Percentiles rank a stretch among this genome's conserved stretches.
Conservation (phyloP, 2,329 filamentous ascomycete genomes). For the Ophiostoma populinum region DNA sequence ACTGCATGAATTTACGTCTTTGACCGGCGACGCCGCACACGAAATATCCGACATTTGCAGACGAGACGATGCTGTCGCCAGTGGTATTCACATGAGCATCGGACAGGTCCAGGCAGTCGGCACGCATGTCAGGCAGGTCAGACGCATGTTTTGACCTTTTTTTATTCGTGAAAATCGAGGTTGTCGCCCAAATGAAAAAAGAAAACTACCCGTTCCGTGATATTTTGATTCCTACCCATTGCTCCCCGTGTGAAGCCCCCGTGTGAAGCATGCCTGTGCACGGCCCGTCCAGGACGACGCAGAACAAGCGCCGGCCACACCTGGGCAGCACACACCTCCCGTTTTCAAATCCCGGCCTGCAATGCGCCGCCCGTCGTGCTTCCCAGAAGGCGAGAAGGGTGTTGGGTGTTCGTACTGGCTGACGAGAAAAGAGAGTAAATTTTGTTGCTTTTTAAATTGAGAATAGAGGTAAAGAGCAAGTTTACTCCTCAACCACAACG, state of each 20-base stretch:
- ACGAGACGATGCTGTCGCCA: no score
- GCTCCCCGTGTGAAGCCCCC: no score
- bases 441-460: background rate
- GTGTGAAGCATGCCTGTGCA: background rate
- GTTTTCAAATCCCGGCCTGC: background rate
- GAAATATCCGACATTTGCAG: no score
- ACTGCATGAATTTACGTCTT: background rate
- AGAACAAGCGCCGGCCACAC: no score
- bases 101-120: no score
- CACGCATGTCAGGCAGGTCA: no score
- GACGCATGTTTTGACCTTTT: conserved; percentile 7
- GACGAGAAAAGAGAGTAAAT: background rate
- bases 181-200: conserved; percentile 7
- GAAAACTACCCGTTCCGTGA: conserved; percentile 6
- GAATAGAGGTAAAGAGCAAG: background rate
- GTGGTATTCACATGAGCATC: no score
- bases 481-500: conserved; percentile 62
- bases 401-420: background rate
- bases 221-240: conserved; percentile 5
- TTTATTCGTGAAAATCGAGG: conserved; percentile 8
- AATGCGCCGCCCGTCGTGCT: background rate
- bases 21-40: no score
- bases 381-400: no score
- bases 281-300: no score
- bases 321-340: background rate